Evolutionary conservation across 1,284 basidiomycete genomes (phyloP).

Genomic region (Wallemia hederae): DNA sequence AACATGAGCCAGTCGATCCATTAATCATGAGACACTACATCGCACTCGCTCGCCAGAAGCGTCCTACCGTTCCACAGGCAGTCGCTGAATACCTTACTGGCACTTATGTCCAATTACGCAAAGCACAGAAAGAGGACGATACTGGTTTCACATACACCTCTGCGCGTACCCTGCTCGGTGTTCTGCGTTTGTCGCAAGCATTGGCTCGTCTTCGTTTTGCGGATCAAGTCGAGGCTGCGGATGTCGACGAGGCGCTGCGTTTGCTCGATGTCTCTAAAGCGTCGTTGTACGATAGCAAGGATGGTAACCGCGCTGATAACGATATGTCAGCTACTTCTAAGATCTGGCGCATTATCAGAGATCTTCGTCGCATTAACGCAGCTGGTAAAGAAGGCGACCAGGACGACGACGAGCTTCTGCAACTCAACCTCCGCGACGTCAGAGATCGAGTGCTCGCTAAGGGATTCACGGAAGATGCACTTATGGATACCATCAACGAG

Average conservation of each 20-base stretch:
- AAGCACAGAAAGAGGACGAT: constrained; percentile 70
- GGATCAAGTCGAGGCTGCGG: constrained; percentile 43
- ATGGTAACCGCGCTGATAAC: constrained; percentile 27
- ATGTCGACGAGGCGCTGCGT: constrained; percentile 88
- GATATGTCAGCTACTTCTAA: constrained; percentile 52
- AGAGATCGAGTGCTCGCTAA: constrained; percentile 50
- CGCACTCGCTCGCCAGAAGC: constrained; percentile 59
- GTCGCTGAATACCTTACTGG: constrained; percentile 86
- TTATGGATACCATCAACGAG: constrained; percentile 55
- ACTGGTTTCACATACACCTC: constrained; percentile 77
- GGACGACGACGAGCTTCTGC: constrained; percentile 31
- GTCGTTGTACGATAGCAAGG: constrained; percentile 42
- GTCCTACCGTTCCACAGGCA: constrained; percentile 54
- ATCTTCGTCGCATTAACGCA: constrained; percentile 25
- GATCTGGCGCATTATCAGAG: constrained; percentile 67
- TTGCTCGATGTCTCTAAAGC: constrained; percentile 92
- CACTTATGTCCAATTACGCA: constrained; percentile 79
- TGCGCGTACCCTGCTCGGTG: constrained; percentile 79
- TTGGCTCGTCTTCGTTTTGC: constrained; percentile 70
- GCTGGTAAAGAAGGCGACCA: constrained; percentile 20
- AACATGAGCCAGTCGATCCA: constrained; percentile 45
- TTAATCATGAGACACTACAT: constrained; percentile 90
- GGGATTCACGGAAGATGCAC: constrained; percentile 65
- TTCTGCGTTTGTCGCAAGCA: constrained; percentile 79
- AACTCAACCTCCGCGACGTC: constrained; percentile 44